Base-by-base conservation (phyloP, 495 filamentous ascomycete genomes). In the Aspergillus affinis region DNA sequence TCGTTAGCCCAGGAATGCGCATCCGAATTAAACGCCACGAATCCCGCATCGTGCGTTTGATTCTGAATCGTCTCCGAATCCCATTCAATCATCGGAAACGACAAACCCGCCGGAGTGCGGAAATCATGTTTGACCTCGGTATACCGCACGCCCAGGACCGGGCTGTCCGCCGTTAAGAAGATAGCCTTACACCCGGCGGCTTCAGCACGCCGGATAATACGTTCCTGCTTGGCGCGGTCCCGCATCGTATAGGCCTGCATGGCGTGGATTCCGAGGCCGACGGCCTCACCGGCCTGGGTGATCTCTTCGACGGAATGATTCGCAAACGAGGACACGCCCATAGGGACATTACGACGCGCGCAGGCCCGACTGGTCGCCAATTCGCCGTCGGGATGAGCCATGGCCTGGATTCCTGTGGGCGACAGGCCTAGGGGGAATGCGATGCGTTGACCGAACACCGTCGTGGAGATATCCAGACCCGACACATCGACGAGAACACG, bases 1-100 rank as follows among this genome's bases (percentile, higher is more conserved):
- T 82, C 82, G 55, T 58, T 50, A 0, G 83, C 79, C 91, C 91
- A 95, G 29, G 86, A 65, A 89, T 83, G 69, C 77, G 90, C 13
- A 67, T 72, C 9, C 78, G 86, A 81, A 84, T 90, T 91, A 48
- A 95, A 69, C 48, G 86, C 20, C 79, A 84, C 7, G 84, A 75
- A 58, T 88, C 86, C 55, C 19, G 53, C 53, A 41, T 45, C 36
- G 19, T 44, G 30, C 29, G 32, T 46, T 26, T 44, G 29, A 13
- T 41, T 45, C 53, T 21, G n/a, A 36, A 29, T 21, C 53, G 21
- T 18, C 8, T 21, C 36, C 30, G n/a, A 46, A 23, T 23, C 44
- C 51, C 80, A 77, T 91, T 95, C 15, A 21, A 65, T 58, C 51
- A 54, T 54, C n/a, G 36, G 19, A 21, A 55, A 36, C 29, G 30